Evolutionary conservation across 1,284 basidiomycete genomes (phyloP), one percentile per base, ranked within the genome.

Genomic region (Sporisorium scitamineum): DNA sequence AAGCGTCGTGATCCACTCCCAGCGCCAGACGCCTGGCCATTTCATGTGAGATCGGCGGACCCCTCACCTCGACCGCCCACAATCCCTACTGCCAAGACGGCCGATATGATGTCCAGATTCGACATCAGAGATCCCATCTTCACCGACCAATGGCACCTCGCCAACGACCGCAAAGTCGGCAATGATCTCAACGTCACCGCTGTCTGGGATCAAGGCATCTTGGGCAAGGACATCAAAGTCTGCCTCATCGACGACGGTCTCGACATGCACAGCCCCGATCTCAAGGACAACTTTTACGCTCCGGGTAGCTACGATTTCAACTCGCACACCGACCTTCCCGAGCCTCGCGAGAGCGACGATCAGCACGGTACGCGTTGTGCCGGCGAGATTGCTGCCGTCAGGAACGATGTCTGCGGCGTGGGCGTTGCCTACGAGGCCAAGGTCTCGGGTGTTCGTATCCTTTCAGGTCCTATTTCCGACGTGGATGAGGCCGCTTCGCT

Each of bases 361-460:
- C 93, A 94, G 85, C 97, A 99, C 84, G 97, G 97, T 18, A 99
- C 97, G 0, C 92, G 97, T 3, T 99, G 97, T 85, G 96, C 96
- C 1, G 97, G 97, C 32, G 97, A 99, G 86, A 92, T 99, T 60
- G 95, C 94, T n/a, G 97, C 97, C 1, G 90, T 90, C n/a, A 94
- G 93, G 86, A 99, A 99, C 87, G 91, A 93, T 69, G 92, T 92
- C 0, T 99, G 97, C 84, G 97, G 97, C 31, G 89, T 99, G 7
- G 97, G 97, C 22, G 93, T 99, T 54, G 94, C 97, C 1, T 95
- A 97, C 84, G 88, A 92, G 8, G 92, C 95, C 51, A 92, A 94
- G 80, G 91, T 99, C 58, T 93, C 97, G 16, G 97, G 95, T 22
- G 89, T 99, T 37, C 92, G 97, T 55, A 99, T 99, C 78, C 90